These are phyloP conservation scores for Lachnellula hyalina DNA, from an alignment of 2,329 filamentous ascomycete genomes.

Conservation along the genomic window DNA sequence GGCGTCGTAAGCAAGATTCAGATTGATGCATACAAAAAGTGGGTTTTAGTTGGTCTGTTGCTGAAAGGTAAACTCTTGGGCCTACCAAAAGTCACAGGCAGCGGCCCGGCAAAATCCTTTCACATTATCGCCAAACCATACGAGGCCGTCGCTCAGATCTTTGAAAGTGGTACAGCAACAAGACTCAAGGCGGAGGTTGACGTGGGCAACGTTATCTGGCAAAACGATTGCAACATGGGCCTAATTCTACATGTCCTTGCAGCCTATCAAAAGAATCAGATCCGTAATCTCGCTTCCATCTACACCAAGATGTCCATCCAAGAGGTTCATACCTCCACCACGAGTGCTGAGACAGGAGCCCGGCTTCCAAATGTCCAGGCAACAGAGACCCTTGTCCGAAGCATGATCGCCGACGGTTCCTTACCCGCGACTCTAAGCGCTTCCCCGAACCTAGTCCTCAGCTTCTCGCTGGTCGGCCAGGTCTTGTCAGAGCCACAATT, in stretches of 20 bases:
- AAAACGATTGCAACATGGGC: conserved; percentile 65
- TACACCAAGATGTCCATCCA: conserved; percentile 58
- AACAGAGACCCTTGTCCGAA: conserved; percentile 42
- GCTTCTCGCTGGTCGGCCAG: conserved; percentile 42
- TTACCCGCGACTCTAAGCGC: conserved; percentile 48
- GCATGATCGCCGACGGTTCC: conserved; percentile 52
- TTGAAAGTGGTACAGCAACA: conserved; percentile 52
- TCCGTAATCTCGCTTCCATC: conserved; percentile 66
- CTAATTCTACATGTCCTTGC: conserved; percentile 65
- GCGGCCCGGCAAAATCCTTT: conserved; percentile 50
- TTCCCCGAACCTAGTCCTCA: conserved; percentile 43
- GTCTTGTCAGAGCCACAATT: conserved; percentile 47
- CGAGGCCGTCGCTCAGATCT: conserved; percentile 61
- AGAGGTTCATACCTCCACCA: conserved; percentile 46
- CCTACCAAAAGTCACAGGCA: conserved; percentile 52
- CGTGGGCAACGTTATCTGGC: conserved; percentile 54
- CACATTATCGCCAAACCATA: conserved; percentile 63
- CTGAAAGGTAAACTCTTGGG: conserved; percentile 54
- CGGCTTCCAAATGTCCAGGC: conserved; percentile 38
- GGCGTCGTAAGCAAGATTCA: conserved; percentile 68
- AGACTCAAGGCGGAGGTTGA: conserved; percentile 61
- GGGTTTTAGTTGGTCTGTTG: conserved; percentile 72
- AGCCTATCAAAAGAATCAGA: conserved; percentile 69
- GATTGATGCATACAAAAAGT: conserved; percentile 89
- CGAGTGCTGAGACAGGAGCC: conserved; percentile 48